Evolutionary conservation across 2,329 filamentous ascomycete genomes (phyloP).

Genomic region (Microcyclospora pomicola): DNA sequence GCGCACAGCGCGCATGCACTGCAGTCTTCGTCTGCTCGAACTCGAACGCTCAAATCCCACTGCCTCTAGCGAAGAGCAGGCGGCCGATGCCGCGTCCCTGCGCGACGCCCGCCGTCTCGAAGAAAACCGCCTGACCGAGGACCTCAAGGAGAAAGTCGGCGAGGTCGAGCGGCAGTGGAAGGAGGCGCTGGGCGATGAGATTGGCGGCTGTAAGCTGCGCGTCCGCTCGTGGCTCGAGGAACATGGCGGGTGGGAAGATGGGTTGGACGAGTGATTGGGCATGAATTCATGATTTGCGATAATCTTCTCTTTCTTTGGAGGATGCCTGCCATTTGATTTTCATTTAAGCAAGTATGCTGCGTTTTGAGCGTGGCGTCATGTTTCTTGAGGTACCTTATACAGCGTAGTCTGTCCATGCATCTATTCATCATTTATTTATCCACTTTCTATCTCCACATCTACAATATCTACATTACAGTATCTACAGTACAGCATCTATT

Average conservation of each 20-base stretch:
- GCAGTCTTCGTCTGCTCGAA: conserved; percentile 53
- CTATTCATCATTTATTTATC: no score
- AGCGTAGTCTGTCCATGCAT: no score
- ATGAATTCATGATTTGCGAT: no score
- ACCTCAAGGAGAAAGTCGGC: conserved; percentile 84
- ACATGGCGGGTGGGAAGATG: conserved; percentile 79
- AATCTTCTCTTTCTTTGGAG: no score
- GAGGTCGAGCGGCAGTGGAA: conserved; percentile 86
- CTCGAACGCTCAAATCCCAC: conserved; percentile 37
- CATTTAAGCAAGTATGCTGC: no score
- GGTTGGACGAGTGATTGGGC: conserved; percentile 15
- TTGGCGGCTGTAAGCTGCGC: conserved; percentile 58
- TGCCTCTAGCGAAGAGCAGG: conserved; percentile 19
- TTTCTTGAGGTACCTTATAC: no score
- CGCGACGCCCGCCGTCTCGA: conserved; percentile 50
- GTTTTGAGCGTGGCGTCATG: no score
- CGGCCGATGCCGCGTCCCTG: conserved; percentile 35
- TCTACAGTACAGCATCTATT: no score
- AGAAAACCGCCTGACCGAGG: conserved; percentile 59
- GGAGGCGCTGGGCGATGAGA: conserved; percentile 66
- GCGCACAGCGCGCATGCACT: conserved; percentile 60
- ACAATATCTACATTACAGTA: no score
- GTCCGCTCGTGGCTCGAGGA: conserved; percentile 60
- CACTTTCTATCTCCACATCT: no score
- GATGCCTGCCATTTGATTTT: no score